A percentile compares a stretch with the other conserved stretches of the same genome.
Conservation (phyloP, 2,329 filamentous ascomycete species). For the Penicillium sp. region DNA sequence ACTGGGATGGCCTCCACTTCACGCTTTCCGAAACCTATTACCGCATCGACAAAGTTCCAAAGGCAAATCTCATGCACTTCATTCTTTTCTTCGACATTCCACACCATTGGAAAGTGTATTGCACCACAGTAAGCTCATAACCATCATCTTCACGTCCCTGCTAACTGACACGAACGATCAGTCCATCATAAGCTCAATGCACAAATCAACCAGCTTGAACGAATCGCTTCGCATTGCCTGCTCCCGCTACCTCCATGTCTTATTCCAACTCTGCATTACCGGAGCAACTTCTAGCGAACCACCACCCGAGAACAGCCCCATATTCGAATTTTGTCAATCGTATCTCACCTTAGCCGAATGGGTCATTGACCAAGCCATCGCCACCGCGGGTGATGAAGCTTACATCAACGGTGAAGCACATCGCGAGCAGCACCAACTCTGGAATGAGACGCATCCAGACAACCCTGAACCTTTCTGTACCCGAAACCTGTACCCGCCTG, state of each 20-base stretch:
- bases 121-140: too few species aligned
- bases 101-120: too few species aligned
- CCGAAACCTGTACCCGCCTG: conserved; percentile 43
- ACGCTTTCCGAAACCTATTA: too few species aligned
- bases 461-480: neutral
- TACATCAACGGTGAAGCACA: neutral
- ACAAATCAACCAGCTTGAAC: too few species aligned
- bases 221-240: neutral
- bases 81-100: too few species aligned
- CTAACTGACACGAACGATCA: too few species aligned
- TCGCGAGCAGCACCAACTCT: neutral
- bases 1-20: too few species aligned
- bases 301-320: neutral
- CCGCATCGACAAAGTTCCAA: too few species aligned
- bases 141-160: too few species aligned
- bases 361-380: conserved; percentile 34
- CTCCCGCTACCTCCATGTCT: neutral
- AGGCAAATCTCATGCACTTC: too few species aligned
- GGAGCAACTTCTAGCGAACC: neutral
- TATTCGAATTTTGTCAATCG: neutral
- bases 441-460: neutral
- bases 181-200: too few species aligned
- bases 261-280: neutral
- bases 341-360: conserved; percentile 30
- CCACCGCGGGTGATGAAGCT: conserved; percentile 13